A percentile compares a stretch with the other conserved stretches of the same genome.
These are phyloP conservation scores for Penicillium concentricum DNA, from an alignment of 2,329 filamentous ascomycete species.

Conservation along the genomic window DNA sequence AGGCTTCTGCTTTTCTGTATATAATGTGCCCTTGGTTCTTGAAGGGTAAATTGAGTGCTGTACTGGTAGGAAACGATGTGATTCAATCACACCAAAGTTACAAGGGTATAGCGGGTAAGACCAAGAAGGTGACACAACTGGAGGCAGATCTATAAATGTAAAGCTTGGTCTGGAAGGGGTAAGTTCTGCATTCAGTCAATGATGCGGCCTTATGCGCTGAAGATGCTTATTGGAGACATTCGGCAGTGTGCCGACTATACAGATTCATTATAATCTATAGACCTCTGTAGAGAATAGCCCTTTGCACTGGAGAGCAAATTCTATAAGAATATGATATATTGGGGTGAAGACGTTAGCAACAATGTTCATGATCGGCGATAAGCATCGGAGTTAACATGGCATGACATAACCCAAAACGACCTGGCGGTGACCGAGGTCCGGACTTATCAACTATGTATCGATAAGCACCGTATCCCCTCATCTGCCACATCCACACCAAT, in stretches of 20 bases:
- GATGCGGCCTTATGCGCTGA: neutral
- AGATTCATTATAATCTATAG: neutral
- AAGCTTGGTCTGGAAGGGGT: neutral
- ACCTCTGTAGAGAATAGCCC: no score
- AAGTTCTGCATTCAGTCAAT: neutral
- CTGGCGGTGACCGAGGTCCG: neutral
- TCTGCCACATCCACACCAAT: neutral
- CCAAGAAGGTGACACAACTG: neutral
- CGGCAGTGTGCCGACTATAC: neutral
- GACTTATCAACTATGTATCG: constrained; percentile 9
- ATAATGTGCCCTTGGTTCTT: neutral
- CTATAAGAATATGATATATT: neutral
- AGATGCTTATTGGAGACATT: neutral
- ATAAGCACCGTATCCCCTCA: constrained; percentile 6
- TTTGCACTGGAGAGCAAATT: neutral
- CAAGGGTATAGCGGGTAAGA: neutral
- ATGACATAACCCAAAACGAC: constrained; percentile 1
- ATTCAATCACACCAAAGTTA: neutral
- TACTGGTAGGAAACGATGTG: neutral
- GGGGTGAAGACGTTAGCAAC: neutral
- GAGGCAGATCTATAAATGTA: no score
- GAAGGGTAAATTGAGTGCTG: neutral
- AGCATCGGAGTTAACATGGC: neutral
- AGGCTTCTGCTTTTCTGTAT: neutral
- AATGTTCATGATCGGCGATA: neutral